Conservation (phyloP, 805 yeast species). For the Zygosaccharomyces bisporus region DNA sequence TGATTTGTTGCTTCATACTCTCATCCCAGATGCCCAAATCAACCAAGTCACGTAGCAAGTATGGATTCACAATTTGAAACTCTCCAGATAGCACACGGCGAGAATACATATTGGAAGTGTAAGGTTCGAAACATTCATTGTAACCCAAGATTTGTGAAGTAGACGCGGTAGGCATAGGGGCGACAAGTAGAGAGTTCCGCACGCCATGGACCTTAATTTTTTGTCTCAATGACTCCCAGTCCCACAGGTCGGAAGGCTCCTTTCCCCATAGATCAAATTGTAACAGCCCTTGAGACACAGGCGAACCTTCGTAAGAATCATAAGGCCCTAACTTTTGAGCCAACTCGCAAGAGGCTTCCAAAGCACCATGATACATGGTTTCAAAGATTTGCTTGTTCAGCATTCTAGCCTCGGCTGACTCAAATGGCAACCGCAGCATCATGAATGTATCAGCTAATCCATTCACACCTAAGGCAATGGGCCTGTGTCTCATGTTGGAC, state of each 20-base stretch:
- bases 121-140: conserved; percentile 93
- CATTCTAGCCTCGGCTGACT: conserved; percentile 68
- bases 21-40: conserved; percentile 79
- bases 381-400: conserved; percentile 86
- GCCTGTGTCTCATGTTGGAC: conserved; percentile 82
- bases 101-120: conserved; percentile 84
- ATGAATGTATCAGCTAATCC: conserved; percentile 91
- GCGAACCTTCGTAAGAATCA: conserved; percentile 75
- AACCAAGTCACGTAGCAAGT: conserved; percentile 72
- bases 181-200: conserved; percentile 82
- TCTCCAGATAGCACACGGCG: conserved; percentile 91
- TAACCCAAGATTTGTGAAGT: conserved; percentile 92
- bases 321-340: conserved; percentile 70
- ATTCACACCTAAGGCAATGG: conserved; percentile 97
- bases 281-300: conserved; percentile 78
- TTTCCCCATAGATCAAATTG: conserved; percentile 87
- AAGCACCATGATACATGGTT: conserved; percentile 91
- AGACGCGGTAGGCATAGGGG: conserved; percentile 98
- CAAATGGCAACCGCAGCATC: conserved; percentile 79
- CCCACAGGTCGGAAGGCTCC: conserved; percentile 76
- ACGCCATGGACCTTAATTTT: conserved; percentile 62
- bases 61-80: conserved; percentile 84
- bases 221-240: conserved; percentile 72
- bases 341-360: conserved; percentile 81
- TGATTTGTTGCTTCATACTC: conserved; percentile 67